Evolutionary conservation across 2,329 filamentous ascomycete genomes (phyloP).

Genomic region (Aspergillus terreus): DNA sequence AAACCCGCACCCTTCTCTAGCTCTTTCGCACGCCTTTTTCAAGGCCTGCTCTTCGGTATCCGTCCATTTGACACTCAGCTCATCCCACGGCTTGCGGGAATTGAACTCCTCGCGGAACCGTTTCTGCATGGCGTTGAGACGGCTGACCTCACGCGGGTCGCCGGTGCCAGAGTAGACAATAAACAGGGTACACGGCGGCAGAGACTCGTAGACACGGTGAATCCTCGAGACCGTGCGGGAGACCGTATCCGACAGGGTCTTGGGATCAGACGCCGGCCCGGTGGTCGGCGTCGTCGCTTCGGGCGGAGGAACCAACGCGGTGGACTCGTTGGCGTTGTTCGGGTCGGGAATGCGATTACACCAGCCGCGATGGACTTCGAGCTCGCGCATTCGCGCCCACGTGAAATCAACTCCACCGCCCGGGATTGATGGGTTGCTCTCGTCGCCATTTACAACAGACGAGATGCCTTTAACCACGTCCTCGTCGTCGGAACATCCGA

Average conservation of each 20-base stretch:
- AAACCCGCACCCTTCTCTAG: conserved; percentile 57
- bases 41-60: conserved; percentile 60
- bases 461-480: conserved; percentile 56
- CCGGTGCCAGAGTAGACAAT: conserved; percentile 63
- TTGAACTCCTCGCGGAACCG: conserved; percentile 55
- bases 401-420: conserved; percentile 57
- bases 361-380: conserved; percentile 60
- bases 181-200: conserved; percentile 58
- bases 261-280: conserved; percentile 8
- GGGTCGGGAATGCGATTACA: conserved; percentile 50
- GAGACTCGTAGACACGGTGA: conserved; percentile 49
- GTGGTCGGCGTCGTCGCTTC: conserved; percentile 21
- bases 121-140: conserved; percentile 55
- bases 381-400: conserved; percentile 60
- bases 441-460: conserved; percentile 49
- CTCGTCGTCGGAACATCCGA: conserved; percentile 56
- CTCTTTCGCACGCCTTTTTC: conserved; percentile 52
- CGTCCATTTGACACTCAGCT: conserved; percentile 62
- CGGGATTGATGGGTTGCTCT: conserved; percentile 41
- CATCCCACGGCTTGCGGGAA: conserved; percentile 58
- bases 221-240: conserved; percentile 51
- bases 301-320: conserved; percentile 21
- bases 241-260: conserved; percentile 44
- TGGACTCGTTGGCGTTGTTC: conserved; percentile 40
- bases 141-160: conserved; percentile 55